Evolutionary conservation across 352 stramenopile genomes (phyloP).

Genomic region (Pythium brassicae): DNA sequence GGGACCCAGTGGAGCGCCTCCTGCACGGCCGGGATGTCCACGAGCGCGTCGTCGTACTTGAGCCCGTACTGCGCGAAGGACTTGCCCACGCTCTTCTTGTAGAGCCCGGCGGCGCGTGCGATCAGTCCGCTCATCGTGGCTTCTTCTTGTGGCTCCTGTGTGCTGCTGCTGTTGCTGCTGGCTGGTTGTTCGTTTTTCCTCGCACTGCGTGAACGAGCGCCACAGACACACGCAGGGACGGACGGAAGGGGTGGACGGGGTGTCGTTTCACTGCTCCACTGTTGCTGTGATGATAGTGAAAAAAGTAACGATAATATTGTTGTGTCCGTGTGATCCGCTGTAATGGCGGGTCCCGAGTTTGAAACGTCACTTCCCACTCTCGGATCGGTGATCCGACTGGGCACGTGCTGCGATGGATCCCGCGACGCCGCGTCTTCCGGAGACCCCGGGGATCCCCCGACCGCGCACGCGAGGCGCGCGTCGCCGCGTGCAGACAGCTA

Average conservation of each 20-base stretch:
- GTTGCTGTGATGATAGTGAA: no score
- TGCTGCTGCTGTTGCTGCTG: slow-evolving; percentile 5
- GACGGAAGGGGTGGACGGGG: no score
- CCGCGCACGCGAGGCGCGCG: slow-evolving; percentile 30
- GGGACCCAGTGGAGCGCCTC: slow-evolving; percentile 76
- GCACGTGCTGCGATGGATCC: no score
- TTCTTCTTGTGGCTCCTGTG: no score
- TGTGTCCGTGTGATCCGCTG: no score
- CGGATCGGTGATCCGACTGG: neutral
- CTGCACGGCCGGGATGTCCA: slow-evolving; percentile 79
- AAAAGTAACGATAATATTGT: no score
- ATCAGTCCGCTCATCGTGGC: slow-evolving; percentile 40
- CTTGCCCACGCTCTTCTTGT: slow-evolving; percentile 84
- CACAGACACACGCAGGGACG: neutral
- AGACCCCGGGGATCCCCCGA: slow-evolving; percentile 12
- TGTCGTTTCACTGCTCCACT: no score
- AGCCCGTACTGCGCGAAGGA: slow-evolving; percentile 74
- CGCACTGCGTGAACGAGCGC: no score
- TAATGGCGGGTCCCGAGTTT: no score
- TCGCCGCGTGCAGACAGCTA: slow-evolving; percentile 11
- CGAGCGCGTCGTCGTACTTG: slow-evolving; percentile 86
- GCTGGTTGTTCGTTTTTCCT: slow-evolving; percentile 10
- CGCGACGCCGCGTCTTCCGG: neutral
- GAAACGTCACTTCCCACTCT: no score
- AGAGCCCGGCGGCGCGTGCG: slow-evolving; percentile 60